A percentile compares a stretch with the other conserved stretches of the same genome.
Evolutionary conservation across 169 alveolate species (phyloP).

Genomic region (Eimeria maxima): DNA sequence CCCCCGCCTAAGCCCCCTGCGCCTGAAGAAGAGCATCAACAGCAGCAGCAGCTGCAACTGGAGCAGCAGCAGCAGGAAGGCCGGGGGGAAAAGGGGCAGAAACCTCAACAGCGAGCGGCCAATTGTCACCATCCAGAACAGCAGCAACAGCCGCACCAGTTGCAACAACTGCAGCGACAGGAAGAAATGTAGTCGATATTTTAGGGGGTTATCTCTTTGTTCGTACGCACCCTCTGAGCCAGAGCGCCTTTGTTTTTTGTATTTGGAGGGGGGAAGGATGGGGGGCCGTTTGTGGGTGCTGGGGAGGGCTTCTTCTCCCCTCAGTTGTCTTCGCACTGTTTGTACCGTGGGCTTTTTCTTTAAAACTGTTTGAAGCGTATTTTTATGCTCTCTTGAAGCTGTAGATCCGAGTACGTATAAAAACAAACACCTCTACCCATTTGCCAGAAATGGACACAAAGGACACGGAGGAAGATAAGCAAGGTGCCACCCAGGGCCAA

Average conservation of each 20-base stretch:
- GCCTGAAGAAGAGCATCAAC: constrained; percentile 27
- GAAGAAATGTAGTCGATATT: constrained; percentile 42
- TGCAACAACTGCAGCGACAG: constrained; percentile 49
- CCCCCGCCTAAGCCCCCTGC: constrained; percentile 47
- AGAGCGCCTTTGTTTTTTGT: background rate
- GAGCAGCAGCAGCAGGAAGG: constrained; percentile 28
- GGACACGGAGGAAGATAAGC: background rate
- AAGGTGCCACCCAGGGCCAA: background rate
- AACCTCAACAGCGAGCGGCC: background rate
- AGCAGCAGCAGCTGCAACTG: constrained; percentile 38
- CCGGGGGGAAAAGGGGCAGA: background rate
- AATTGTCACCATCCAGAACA: background rate
- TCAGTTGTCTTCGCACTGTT: background rate
- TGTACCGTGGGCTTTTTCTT: background rate
- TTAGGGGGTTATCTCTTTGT: background rate
- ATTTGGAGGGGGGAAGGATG: too few relatives aligned
- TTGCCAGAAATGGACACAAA: background rate
- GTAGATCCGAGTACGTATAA: too few relatives aligned
- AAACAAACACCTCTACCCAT: too few relatives aligned
- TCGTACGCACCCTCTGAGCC: background rate
- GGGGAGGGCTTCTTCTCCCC: background rate
- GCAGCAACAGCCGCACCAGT: constrained; percentile 1
- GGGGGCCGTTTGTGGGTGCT: background rate
- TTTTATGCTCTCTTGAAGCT: too few relatives aligned
- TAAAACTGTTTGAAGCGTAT: too few relatives aligned